Evolutionary conservation across 2,329 filamentous ascomycete species (phyloP).

Genomic region (Hypoxylon sp.): DNA sequence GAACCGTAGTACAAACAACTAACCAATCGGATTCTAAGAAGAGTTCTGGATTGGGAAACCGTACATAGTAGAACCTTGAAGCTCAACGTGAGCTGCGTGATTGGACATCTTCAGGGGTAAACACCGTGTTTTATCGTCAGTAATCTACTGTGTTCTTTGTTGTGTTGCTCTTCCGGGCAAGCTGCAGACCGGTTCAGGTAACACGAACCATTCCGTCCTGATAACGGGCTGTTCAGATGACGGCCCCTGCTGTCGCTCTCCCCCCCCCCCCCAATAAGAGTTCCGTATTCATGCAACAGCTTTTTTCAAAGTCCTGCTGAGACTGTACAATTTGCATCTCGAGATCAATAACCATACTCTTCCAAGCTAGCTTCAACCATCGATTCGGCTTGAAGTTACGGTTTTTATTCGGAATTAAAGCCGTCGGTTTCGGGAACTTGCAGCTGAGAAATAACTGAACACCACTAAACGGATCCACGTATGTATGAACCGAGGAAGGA

Average conservation of each 20-base stretch:
- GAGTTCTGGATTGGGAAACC: too few species aligned
- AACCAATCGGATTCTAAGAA: too few species aligned
- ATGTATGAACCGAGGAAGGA: constrained; percentile 17
- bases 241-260: constrained; percentile 52
- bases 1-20: too few species aligned
- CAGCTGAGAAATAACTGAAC: constrained; percentile 40
- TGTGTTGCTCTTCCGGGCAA: too few species aligned
- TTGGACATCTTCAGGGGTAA: too few species aligned
- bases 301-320: constrained; percentile 49
- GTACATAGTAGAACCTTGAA: too few species aligned
- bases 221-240: constrained; percentile 48
- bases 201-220: constrained; percentile 25
- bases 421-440: constrained; percentile 40
- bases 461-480: constrained; percentile 30
- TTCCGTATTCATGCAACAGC: constrained; percentile 54
- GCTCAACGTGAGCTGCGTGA: too few species aligned
- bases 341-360: constrained; percentile 43
- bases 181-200: too few species aligned
- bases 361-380: too few species aligned
- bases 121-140: too few species aligned
- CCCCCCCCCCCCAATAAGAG: constrained; percentile 50
- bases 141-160: too few species aligned
- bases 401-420: constrained; percentile 54
- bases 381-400: constrained; percentile 44
- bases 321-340: constrained; percentile 36